A percentile compares a stretch with the other conserved stretches of the same genome.
phyloP scores from a whole-genome alignment of 2,329 filamentous ascomycete species.

The Ophiostoma piceae region DNA sequence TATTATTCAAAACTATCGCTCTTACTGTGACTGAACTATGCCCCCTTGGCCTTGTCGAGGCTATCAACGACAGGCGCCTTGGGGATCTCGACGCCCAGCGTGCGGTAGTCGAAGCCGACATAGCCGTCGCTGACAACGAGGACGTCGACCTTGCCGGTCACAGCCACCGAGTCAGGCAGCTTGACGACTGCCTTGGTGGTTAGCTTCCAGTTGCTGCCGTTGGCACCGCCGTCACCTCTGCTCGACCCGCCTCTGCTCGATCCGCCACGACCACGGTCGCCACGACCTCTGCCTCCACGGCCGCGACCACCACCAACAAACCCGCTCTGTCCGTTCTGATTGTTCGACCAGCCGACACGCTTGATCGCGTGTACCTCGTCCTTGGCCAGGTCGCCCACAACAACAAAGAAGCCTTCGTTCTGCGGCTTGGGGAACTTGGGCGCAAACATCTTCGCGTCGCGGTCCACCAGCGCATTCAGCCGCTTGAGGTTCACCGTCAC shows the following conservation, averaged over 20 bases:
- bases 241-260: not conserved
- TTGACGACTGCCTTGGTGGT: constrained; percentile 55
- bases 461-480: constrained; percentile 58
- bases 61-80: constrained; percentile 45
- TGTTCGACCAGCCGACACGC: constrained; percentile 65
- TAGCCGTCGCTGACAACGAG: constrained; percentile 83
- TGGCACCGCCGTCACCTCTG: not conserved
- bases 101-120: constrained; percentile 60
- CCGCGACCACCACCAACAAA: not conserved
- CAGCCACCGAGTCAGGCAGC: constrained; percentile 47
- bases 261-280: not conserved
- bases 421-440: constrained; percentile 91
- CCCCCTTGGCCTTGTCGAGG: constrained; percentile 34
- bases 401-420: constrained; percentile 85
- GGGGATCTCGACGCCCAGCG: constrained; percentile 49
- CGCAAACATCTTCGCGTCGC: constrained; percentile 72
- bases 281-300: not conserved
- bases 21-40: not conserved
- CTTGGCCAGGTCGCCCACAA: constrained; percentile 60
- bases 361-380: constrained; percentile 85
- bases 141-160: constrained; percentile 63
- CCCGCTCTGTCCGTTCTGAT: constrained; percentile 16
- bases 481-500: constrained; percentile 62
- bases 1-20: not conserved
- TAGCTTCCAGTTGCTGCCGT: constrained; percentile 36